A percentile compares a stretch with the other conserved stretches of the same genome.
phyloP scores from a whole-genome alignment of 2,329 filamentous ascomycete genomes.

The Botrytis galanthina region DNA sequence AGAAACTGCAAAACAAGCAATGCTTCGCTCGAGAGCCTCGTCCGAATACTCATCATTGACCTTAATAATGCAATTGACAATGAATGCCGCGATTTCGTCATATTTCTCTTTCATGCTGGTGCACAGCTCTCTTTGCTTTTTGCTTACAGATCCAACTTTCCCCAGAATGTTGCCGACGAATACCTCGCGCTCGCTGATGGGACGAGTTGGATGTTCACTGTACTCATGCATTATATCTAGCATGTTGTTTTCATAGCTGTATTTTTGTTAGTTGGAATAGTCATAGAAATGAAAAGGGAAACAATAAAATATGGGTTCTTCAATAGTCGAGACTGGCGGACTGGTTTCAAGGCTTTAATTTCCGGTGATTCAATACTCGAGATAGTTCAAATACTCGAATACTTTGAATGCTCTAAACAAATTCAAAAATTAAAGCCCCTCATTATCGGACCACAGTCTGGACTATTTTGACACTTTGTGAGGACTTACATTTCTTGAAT shows the following conservation, averaged over 20 bases:
- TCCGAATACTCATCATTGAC: constrained; percentile 40
- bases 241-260: constrained; percentile 53
- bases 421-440: not conserved
- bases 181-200: constrained; percentile 52
- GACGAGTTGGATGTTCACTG: constrained; percentile 42
- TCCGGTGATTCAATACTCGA: not conserved
- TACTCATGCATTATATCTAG: constrained; percentile 47
- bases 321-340: not conserved
- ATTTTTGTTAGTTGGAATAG: not conserved
- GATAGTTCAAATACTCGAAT: not conserved
- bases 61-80: constrained; percentile 45
- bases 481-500: constrained; percentile 47
- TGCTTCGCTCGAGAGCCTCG: constrained; percentile 47
- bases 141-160: constrained; percentile 43
- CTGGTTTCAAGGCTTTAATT: not conserved
- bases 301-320: constrained; percentile 25
- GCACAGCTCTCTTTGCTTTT: constrained; percentile 44
- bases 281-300: not conserved
- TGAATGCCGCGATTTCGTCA: constrained; percentile 42
- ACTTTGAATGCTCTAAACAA: not conserved
- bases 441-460: not conserved
- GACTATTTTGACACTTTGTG: not conserved
- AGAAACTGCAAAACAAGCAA: constrained; percentile 49
- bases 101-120: constrained; percentile 45
- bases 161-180: constrained; percentile 58